These are phyloP conservation scores for Acrocalymma vagum DNA, from an alignment of 2,329 filamentous ascomycete genomes.

Conservation along the genomic window DNA sequence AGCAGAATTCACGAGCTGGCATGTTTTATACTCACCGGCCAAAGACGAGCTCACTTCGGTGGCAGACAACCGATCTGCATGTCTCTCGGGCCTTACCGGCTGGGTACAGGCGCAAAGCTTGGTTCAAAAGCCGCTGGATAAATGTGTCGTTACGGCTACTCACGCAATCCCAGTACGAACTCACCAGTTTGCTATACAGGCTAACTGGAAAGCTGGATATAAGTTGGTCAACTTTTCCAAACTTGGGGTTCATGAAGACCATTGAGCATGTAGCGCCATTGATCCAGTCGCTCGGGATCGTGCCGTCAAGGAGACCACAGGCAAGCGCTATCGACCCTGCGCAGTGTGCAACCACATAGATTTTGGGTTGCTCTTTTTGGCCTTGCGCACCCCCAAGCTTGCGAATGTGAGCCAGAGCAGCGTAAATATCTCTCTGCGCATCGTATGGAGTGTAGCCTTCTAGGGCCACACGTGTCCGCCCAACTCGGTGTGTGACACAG, in stretches of 20 bases:
- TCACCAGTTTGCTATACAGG: constrained; percentile 12
- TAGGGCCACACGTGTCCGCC: constrained; percentile 59
- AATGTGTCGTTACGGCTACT: not conserved
- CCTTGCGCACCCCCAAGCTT: too few species aligned
- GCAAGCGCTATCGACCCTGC: constrained; percentile 69
- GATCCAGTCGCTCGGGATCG: constrained; percentile 66
- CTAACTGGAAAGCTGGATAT: constrained; percentile 49
- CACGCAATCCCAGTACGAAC: not conserved
- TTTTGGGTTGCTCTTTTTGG: constrained; percentile 35
- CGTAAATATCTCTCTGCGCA: constrained; percentile 66
- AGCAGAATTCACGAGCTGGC: too few species aligned
- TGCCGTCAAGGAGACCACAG: constrained; percentile 68
- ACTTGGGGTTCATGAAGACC: constrained; percentile 71
- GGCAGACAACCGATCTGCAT: constrained; percentile 69
- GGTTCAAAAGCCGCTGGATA: constrained; percentile 37
- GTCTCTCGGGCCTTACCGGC: constrained; percentile 61
- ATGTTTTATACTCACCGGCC: too few species aligned
- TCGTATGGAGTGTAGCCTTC: constrained; percentile 68
- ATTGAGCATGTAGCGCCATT: constrained; percentile 66
- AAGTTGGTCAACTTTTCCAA: constrained; percentile 63
- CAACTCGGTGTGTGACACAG: constrained; percentile 66
- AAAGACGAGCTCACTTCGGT: constrained; percentile 67
- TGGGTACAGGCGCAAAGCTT: constrained; percentile 66
- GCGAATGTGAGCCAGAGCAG: constrained; percentile 64
- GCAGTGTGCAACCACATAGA: constrained; percentile 70